Evolutionary conservation across 2,329 filamentous ascomycete species (phyloP), one percentile per base, ranked within the genome.

Genomic region (Volutella citrinella): DNA sequence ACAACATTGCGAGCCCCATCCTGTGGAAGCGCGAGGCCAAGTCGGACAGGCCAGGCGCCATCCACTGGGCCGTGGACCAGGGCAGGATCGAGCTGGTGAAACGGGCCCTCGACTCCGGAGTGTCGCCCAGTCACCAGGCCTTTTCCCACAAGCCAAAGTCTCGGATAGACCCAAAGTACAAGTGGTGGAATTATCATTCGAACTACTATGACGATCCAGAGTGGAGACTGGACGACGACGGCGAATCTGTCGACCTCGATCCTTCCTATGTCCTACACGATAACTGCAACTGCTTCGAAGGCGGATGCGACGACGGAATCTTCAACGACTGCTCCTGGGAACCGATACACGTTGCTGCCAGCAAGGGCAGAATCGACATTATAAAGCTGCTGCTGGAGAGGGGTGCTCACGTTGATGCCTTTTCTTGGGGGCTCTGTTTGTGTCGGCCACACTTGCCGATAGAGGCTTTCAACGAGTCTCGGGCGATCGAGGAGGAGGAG

Each of bases 171-270:
- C 18, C 36, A 14, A 29, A 18, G 14, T 42, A 52, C 24, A 54
- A 54, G 30, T 54, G 51, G 51, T 54, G 50, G 38, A 54, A 54
- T 18, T 54, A 51, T 19, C 51, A 54, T 32, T 49, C 40, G 27
- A 41, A 40, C 20, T 54, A 54, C 19, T 54, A 49, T 32, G 51
- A 54, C 30, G 49, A 54, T 22, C 42, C 42, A 10, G 32, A 43
- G 22, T 54, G 51, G 51, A 42, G 47, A 20, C 26, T 48, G n/a
- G 48, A 52, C 19, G 43, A 45, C 15, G 51, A 54, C 25, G 43
- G 43, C 17, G 38, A 48, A 13, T 54, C 51, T 19, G 51, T 54
- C n/a, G 48, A 54, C 20, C 38, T 54, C 17, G 47, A 54, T 22
- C 23, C 45, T 27, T 38, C 42, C 15, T 54, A 51, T 36, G 42